These are phyloP conservation scores for Strigomonas oncopelti DNA, from an alignment of 208 protist species.

Conservation along the genomic window DNA sequence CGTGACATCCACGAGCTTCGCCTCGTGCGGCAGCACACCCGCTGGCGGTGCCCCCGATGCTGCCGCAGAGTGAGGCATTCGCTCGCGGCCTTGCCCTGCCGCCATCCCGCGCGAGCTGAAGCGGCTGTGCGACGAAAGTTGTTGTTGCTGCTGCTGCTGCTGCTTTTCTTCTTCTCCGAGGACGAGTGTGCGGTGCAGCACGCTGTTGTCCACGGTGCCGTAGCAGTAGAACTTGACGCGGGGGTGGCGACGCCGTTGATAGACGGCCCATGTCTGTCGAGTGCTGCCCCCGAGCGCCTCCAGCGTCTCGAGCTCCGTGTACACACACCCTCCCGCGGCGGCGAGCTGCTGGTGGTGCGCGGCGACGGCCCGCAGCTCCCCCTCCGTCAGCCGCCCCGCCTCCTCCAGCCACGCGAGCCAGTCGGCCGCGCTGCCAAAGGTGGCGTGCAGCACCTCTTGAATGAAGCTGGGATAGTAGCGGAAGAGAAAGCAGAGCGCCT, in stretches of 20 bases:
- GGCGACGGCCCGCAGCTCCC: slow-evolving; percentile 27
- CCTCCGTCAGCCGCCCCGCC: slow-evolving; percentile 29
- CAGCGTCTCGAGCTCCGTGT: slow-evolving; percentile 28
- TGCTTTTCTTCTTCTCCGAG: slow-evolving; percentile 14
- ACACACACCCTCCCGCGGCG: background rate
- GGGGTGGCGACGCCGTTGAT: slow-evolving; percentile 9
- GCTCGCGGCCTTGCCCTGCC: background rate
- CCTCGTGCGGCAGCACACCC: slow-evolving; percentile 38
- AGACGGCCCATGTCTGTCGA: slow-evolving; percentile 26
- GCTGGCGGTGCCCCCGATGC: slow-evolving; percentile 18
- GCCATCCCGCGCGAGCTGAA: background rate
- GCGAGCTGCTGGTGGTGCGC: slow-evolving; percentile 14
- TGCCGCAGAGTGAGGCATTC: slow-evolving; percentile 8
- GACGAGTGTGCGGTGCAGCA: slow-evolving; percentile 42
- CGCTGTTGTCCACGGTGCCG: slow-evolving; percentile 42
- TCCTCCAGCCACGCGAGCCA: slow-evolving; percentile 48
- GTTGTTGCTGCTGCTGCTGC: slow-evolving; percentile 2
- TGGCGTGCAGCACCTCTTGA: slow-evolving; percentile 41
- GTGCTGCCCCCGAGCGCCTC: slow-evolving; percentile 31
- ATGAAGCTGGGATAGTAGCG: slow-evolving; percentile 41
- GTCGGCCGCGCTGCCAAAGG: slow-evolving; percentile 29
- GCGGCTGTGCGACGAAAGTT: background rate
- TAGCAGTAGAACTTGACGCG: slow-evolving; percentile 49
- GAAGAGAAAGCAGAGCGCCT: slow-evolving; percentile 37
- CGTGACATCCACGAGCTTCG: slow-evolving; percentile 51